Percentiles rank a stretch among this genome's conserved stretches.
phyloP scores from a whole-genome alignment of 129 eudicot species.

The Tagetes patula region DNA sequence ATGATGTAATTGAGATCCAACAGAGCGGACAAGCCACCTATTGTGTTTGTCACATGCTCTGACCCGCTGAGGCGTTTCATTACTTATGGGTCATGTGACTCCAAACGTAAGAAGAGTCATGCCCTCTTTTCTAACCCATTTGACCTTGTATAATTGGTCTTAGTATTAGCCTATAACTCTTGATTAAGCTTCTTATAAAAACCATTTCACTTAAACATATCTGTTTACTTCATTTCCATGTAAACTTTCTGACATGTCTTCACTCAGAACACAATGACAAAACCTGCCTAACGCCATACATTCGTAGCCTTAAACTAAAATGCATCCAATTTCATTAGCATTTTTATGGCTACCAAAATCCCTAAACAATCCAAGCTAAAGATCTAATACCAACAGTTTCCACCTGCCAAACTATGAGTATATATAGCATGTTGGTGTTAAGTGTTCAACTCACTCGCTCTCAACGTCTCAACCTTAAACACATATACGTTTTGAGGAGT shows the following conservation, averaged over 20 bases:
- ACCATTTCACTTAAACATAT: not conserved
- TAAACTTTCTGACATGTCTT: constrained; percentile 21
- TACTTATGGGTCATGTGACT: not conserved
- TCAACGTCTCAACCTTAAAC: constrained; percentile 30
- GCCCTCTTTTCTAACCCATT: too few species aligned
- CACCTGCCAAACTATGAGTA: constrained; percentile 27
- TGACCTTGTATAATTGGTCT: not conserved
- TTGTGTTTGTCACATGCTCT: not conserved
- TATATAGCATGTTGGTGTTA: constrained; percentile 18
- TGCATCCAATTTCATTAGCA: constrained; percentile 24
- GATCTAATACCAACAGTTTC: not conserved
- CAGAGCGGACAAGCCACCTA: too few species aligned
- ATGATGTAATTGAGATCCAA: too few species aligned
- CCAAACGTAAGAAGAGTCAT: too few species aligned
- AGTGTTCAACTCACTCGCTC: constrained; percentile 30
- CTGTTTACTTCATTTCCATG: constrained; percentile 13
- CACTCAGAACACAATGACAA: constrained; percentile 20
- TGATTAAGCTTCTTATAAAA: too few species aligned
- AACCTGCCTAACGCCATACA: constrained; percentile 22
- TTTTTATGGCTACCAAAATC: constrained; percentile 26
- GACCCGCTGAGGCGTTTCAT: not conserved
- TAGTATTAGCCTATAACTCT: not conserved
- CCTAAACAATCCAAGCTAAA: constrained; percentile 19
- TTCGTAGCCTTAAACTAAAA: constrained; percentile 12
- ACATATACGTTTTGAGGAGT: constrained; percentile 25